phyloP scores from a whole-genome alignment of 2,329 filamentous ascomycete species.

The Diplodia mutila region DNA sequence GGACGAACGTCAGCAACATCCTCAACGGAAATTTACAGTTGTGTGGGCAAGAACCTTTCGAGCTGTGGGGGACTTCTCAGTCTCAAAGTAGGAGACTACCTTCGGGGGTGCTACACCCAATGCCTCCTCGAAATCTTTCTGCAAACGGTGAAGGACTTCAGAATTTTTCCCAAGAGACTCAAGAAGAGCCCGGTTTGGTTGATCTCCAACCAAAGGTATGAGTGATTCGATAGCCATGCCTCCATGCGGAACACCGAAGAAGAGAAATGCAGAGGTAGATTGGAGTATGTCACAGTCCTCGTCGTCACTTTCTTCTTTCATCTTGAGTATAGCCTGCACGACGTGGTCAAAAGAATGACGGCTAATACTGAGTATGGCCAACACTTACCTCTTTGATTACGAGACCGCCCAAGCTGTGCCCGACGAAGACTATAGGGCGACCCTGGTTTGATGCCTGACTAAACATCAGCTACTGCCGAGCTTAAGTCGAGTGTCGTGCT shows the following conservation, averaged over 20 bases:
- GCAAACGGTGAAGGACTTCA: background rate
- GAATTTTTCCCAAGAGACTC: background rate
- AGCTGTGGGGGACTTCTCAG: conserved; percentile 3
- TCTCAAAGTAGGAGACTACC: conserved; percentile 9
- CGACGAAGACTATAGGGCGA: background rate
- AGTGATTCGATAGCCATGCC: conserved; percentile 3
- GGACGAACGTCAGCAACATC: background rate
- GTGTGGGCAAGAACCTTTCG: background rate
- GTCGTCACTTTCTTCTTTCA: background rate
- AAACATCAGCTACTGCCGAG: no score
- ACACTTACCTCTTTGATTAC: conserved; percentile 17
- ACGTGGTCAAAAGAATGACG: background rate
- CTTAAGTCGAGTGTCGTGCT: no score
- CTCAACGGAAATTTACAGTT: fast-evolving
- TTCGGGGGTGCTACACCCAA: background rate
- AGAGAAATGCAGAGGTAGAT: background rate
- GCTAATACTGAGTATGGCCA: no score
- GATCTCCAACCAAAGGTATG: background rate
- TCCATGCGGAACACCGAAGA: conserved; percentile 5
- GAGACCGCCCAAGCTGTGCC: conserved; percentile 12
- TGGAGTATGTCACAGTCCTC: background rate
- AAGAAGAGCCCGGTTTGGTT: conserved; percentile 7
- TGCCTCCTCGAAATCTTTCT: background rate
- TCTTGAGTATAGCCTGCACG: background rate
- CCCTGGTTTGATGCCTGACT: background rate